Evolutionary conservation across 805 yeast species (phyloP), one percentile per base, ranked within the genome.

Genomic region (Candida chilensis): DNA sequence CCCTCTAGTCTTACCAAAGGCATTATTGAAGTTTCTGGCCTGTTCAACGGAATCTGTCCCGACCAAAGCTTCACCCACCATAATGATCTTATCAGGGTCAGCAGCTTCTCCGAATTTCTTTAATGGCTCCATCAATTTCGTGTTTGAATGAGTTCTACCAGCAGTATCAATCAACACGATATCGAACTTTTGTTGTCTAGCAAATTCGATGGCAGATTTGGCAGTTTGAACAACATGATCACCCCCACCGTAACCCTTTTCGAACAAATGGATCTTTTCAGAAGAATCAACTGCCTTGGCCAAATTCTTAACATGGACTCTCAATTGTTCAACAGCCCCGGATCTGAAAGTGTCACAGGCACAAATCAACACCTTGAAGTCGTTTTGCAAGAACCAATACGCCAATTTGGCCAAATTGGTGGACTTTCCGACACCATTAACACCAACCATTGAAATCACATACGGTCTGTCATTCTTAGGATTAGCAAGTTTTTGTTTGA

Each of bases 341-440:
- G 96, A 85, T 55, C 98, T 71, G 60, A 90, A 90, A 1, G 98
- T 92, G 59, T 90, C 98, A 59, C 97, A 90, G 0, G 98, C 98
- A 15, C 95, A 94, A 44, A 90, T 82, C 31, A 90, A 64, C 1
- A 90, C 95, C 40, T 72, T 75, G 51, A 84, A 67, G 47, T 90
- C 77, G 53, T 92, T 90, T 48, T 92, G 96, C 33, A 90, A 58
- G 31, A 90, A 66, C 98, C 98, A 90, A 52, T 84, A 90, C 2
- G 96, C 97, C 31, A 90, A 60, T 54, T 90, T 90, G 16, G 97
- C 92, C 37, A 90, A 62, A 47, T 90, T 92, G 2, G 98, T 90
- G 0, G 97, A 90, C 54, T 90, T 90, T 10, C 98, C 98, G 24
- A 90, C 98, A 27, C 98, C 98, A 52, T 90, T 90, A 14, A 90